phyloP scores from a whole-genome alignment of 352 stramenopile genomes.

The Globisporangium abappressorium region DNA sequence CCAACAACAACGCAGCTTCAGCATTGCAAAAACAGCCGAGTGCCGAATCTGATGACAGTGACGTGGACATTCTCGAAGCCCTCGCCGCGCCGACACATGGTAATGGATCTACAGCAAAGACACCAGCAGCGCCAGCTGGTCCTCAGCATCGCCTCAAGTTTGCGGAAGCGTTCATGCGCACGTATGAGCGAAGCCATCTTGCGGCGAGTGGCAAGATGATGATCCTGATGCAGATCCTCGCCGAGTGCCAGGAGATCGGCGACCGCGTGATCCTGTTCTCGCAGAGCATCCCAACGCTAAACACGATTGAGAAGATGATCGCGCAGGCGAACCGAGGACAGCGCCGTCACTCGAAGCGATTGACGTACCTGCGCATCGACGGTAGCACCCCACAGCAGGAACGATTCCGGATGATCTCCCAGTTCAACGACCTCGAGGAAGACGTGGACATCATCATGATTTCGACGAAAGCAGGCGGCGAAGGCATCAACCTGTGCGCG shows the following conservation, averaged over 20 bases:
- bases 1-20: slow-evolving; percentile 2
- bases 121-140: neutral
- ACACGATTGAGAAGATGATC: slow-evolving; percentile 77
- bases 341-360: slow-evolving; percentile 38
- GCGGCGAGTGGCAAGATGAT: slow-evolving; percentile 87
- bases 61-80: slow-evolving; percentile 44
- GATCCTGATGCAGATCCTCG: slow-evolving; percentile 79
- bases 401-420: slow-evolving; percentile 70
- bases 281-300: slow-evolving; percentile 85
- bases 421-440: slow-evolving; percentile 84
- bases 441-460: slow-evolving; percentile 86
- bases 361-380: slow-evolving; percentile 79
- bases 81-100: slow-evolving; percentile 14
- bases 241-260: slow-evolving; percentile 56
- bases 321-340: slow-evolving; percentile 52
- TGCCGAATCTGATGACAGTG: slow-evolving; percentile 30
- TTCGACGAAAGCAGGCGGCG: slow-evolving; percentile 82
- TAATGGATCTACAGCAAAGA: neutral
- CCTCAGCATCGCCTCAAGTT: slow-evolving; percentile 67
- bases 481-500: slow-evolving; percentile 87
- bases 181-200: slow-evolving; percentile 51
- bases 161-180: slow-evolving; percentile 53
- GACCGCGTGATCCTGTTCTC: slow-evolving; percentile 90
- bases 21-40: neutral
- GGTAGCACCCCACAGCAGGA: slow-evolving; percentile 77